Base-by-base conservation (phyloP, 139 green algal genomes). In the Zygnema circumcarinatum region DNA sequence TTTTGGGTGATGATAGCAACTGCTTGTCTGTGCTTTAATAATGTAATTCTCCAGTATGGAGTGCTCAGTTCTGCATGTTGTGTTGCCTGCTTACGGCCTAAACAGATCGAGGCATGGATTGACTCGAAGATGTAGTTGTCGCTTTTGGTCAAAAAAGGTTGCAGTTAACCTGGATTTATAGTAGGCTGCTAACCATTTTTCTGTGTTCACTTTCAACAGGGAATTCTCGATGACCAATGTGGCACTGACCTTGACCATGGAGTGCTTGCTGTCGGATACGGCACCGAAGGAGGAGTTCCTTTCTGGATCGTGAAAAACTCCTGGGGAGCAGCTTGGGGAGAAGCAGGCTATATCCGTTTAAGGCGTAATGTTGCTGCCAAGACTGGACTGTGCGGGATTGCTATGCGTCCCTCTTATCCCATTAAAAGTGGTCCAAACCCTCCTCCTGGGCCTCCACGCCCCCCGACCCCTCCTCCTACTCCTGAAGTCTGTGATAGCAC, bases 221-320 rank as follows among this genome's bases (percentile, higher is more conserved):
- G 88, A 35, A 79, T 92, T 33, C 72, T 92, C 1, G 84, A 92
- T 25, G 88, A 53, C 1, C 39, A 78, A 7, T 91, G 89, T 38
- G 88, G 90, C 20, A 92, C 83, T 31, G 81, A 94, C 0, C 93
- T 99, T 0, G 95, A 98, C 93, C 97, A 99, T 90, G 97, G 96
- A 42, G 96, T 99, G 38, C 93, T 99, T 84, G 93, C 95, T 16
- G 96, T 98, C 3, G 97, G 97, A 32, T 99, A 98, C 86, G 95
- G 94, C 84, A 91, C 79, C 21, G 84, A 93, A 31, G 89, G 92
- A 74, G 74, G 68, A 67, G 69, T 41, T 0, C 72, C 67, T 54
- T 99, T 97, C 94, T 99, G 95, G 94, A 94, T 97, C 16, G 92
- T 99, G 1, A 99, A 99, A 93, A 99, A 99, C 93, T 96, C 91